Base-by-base conservation (phyloP, 2,329 filamentous ascomycete genomes). In the Venturia pyrina region DNA sequence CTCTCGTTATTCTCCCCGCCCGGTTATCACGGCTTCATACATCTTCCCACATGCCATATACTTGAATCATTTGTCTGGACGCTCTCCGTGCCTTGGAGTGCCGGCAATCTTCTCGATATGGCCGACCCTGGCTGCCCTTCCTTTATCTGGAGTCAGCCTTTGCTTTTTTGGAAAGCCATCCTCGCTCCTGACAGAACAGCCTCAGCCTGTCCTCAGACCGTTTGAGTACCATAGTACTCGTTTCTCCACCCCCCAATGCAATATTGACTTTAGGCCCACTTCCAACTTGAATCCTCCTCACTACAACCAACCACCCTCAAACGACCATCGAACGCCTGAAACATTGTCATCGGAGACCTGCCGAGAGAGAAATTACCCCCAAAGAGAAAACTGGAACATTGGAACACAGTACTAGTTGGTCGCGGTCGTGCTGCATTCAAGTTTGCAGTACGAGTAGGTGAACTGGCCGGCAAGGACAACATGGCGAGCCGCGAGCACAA, bases 401-500 rank as follows among this genome's bases (percentile, higher is more conserved):
- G 50, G 50, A n/a, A 32, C 50, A 37, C 32, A 32, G 34, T 57
- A 57, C n/a, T 24, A 24, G 46, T 11, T 50, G 46, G n/a, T 28
- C n/a, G 48, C 48, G 28, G 48, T 53, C 48, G 48, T 53, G 46
- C 46, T 48, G 46, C 46, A 5, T 48, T 21, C 24, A n/a, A 19
- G 4, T 28, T 28, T 28, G 28, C 28, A 28, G 28, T 15, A 53
- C 24, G 48, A 50, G 21, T 15, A 53, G 48, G 48, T 53, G 48
- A 53, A 53, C 48, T 53, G 48, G 48, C 48, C 48, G 48, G 21
- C 48, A 53, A 53, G 48, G 48, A 53, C 48, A 28, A 53, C 48
- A 53, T 28, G 48, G 48, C 48, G 48, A 53, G 48, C 48, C 48
- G 48, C 48, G 48, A 59, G 53, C 53, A 37, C 28, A 59, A 59